Evolutionary conservation across 495 filamentous ascomycete species (phyloP).

Genomic region (Penicillium taxi): DNA sequence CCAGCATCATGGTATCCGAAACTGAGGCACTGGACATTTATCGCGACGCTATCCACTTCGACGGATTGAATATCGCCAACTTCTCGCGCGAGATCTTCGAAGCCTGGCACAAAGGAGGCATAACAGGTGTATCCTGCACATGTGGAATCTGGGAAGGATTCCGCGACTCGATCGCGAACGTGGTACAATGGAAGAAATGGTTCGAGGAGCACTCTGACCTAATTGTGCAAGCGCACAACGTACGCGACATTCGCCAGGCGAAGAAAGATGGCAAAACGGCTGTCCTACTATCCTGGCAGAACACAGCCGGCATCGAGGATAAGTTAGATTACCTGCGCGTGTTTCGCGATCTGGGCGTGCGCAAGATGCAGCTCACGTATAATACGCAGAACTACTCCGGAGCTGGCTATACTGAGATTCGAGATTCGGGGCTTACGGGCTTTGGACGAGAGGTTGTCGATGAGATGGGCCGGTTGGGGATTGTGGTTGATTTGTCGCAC

Average conservation of each 20-base stretch:
- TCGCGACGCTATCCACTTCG: constrained; percentile 3
- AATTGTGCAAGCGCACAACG: constrained; percentile 26
- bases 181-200: constrained; percentile 16
- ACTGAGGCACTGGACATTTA: constrained; percentile 8
- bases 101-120: constrained; percentile 8
- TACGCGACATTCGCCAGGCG: constrained; percentile 25
- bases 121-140: constrained; percentile 13
- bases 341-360: constrained; percentile 11
- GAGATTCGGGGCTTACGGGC: constrained; percentile 11
- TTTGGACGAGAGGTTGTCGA: constrained; percentile 10
- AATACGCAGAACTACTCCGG: constrained; percentile 14
- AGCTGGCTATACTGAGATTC: constrained; percentile 10
- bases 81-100: constrained; percentile 10
- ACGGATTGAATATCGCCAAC: constrained; percentile 9
- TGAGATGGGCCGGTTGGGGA: constrained; percentile 11
- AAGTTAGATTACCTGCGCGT: constrained; percentile 13
- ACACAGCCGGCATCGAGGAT: constrained; percentile 14
- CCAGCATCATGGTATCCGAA: constrained; percentile 11
- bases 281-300: constrained; percentile 13
- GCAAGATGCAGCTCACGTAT: constrained; percentile 14
- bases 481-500: constrained; percentile 9
- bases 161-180: constrained; percentile 6
- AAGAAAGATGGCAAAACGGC: constrained; percentile 9
- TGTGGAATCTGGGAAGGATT: constrained; percentile 13
- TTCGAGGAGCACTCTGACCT: constrained; percentile 14